Evolutionary conservation across 345 rosid species (phyloP), one percentile per base, ranked within the genome.

Genomic region (Populus simonii): DNA sequence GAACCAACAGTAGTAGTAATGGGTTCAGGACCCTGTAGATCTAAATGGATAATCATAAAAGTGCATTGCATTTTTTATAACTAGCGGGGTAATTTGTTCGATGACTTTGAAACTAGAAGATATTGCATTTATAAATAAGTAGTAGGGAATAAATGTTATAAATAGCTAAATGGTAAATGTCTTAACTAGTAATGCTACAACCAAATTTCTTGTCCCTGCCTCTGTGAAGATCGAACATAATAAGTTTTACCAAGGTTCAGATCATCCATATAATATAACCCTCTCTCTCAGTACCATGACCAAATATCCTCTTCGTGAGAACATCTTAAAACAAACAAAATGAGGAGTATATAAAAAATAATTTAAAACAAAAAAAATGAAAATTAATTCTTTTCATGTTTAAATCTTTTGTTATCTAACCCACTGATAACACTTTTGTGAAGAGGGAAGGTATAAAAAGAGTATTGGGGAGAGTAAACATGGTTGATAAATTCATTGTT

Each of bases 191-290:
- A 16, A 5, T 16, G 7, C 55, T 2, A 49, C 17, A 49, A 49
- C 20, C 20, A 49, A 49, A 49, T 49, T 1, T 16, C 55, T 49
- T 49, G 55, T 61, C 15, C 5, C n/a, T 61, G 66, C 5, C 15
- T 0, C 3, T 2, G 1, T n/a, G 4, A 47, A 15, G 55, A 49
- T 49, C 6, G 0, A 6, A 18, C 2, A 0, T 0, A 7, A 12
- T 61, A 3, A 22, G 22, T 9, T n/a, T 25, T n/a, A 9, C 15
- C 57, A 51, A 51, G 18, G 57, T 18, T 2, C 36, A 51, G 16
- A 51, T 51, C 57, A 51, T 51, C 57, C 5, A 18, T 1, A 59
- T 59, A 59, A 59, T 59, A 59, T 22, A 59, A 59, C 65, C 9
- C 1, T n/a, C 22, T 35, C 18, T 29, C 22, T 29, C 15, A 65